Base-by-base conservation (phyloP, 2,329 filamentous ascomycete genomes). In the Colletotrichum acutatum region DNA sequence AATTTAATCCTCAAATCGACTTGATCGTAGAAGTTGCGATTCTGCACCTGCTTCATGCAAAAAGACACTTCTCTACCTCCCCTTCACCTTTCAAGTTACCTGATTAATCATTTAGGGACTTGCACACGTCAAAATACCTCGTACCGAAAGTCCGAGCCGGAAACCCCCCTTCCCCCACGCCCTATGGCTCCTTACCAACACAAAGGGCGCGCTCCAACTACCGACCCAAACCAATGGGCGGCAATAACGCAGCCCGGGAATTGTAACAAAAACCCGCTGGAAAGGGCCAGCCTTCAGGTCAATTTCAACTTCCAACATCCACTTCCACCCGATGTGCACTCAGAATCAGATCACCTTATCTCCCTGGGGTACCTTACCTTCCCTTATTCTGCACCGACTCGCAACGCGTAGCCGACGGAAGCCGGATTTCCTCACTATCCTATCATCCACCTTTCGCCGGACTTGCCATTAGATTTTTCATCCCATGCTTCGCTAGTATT, bases 331-430 rank as follows among this genome's bases (percentile, higher is more conserved):
- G 19, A 8, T 3, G 16, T 9, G 42, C 19, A n/a, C 42, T n/a
- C 42, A 8, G 42, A n/a, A 19, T n/a, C 42, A 8, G 42, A 49
- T n/a, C n/a, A 19, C 16, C 37, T 16, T 3, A 16, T 19, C 37
- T 49, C n/a, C 8, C 42, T 8, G 19, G 32, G 12, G n/a, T 37
- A 11, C 9, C 30, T 5, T 42, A 16, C 16, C 14, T n/a, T 49
- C 5, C 42, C 16, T 9, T n/a, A 19, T 19, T 49, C 42, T 49
- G 42, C 42, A 49, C 16, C 42, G 19, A 49, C 19, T 49, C 7
- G 42, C 16, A n/a, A 59, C 11, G 16, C 22, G 60, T 22, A 64
- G 70, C 70, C 70, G 70, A 72, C 56, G 53, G 60, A 72, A 72
- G 32, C 64, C 64, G 68, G 26, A 11, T 68, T 71, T 58, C 64